These are phyloP conservation scores for Tolypocladium inflatum DNA, from an alignment of 2,329 filamentous ascomycete species.

Conservation along the genomic window DNA sequence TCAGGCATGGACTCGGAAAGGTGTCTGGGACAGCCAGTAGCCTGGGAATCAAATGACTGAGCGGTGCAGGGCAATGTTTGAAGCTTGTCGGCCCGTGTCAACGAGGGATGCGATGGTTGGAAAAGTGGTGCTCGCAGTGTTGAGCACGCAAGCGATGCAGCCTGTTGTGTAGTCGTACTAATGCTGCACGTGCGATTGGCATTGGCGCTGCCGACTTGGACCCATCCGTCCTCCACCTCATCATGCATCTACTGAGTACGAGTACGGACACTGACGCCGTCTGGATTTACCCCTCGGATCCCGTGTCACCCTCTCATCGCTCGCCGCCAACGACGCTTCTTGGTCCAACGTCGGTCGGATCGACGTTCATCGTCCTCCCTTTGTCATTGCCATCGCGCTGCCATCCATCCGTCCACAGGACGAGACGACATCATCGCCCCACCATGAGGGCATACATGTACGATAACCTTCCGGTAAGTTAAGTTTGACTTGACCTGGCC, in stretches of 20 bases:
- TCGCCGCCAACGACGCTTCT: too few species aligned
- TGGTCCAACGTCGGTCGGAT: too few species aligned
- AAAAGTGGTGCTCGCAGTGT: neutral
- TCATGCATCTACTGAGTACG: neutral
- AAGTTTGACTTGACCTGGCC: conserved; percentile 14
- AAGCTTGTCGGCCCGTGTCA: neutral
- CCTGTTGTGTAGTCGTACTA: neutral
- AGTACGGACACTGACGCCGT: too few species aligned
- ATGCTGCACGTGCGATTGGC: neutral
- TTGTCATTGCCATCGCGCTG: neutral
- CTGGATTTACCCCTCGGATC: neutral
- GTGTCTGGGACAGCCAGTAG: too few species aligned
- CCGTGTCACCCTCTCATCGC: neutral
- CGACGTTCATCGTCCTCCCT: neutral
- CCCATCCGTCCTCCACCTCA: neutral
- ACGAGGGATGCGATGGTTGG: neutral
- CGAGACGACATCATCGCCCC: neutral
- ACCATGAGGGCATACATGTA: conserved; percentile 51
- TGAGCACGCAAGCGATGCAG: neutral
- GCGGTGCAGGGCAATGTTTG: neutral
- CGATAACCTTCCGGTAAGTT: conserved; percentile 43
- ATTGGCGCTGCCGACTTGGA: neutral
- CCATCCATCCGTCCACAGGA: neutral
- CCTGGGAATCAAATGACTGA: too few species aligned
- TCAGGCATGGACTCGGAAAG: too few species aligned